phyloP scores from a whole-genome alignment of 495 filamentous ascomycete species.

The Apodospora peruviana region DNA sequence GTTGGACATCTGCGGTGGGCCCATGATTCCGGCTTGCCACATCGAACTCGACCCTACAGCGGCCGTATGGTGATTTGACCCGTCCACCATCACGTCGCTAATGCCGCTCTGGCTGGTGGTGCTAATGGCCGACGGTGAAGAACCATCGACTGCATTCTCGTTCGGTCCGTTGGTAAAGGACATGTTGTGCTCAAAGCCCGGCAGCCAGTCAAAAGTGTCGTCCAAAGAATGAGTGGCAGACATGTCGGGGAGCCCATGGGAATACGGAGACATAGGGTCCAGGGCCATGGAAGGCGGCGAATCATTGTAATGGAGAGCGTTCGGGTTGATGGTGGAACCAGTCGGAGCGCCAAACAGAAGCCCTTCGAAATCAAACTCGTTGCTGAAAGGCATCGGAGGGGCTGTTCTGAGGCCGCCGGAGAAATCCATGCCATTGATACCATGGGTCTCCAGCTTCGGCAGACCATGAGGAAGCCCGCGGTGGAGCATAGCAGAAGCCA shows the following conservation, averaged over 20 bases:
- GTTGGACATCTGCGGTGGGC: slow-evolving; percentile 51
- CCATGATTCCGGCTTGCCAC: slow-evolving; percentile 66
- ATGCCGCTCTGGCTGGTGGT: slow-evolving; percentile 86
- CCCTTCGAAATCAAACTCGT: slow-evolving; percentile 70
- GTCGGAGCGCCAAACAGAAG: slow-evolving; percentile 59
- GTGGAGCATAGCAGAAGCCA: slow-evolving; percentile 60
- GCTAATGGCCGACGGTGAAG: slow-evolving; percentile 91
- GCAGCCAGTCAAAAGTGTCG: slow-evolving; percentile 80
- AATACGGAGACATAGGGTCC: slow-evolving; percentile 70
- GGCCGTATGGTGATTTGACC: slow-evolving; percentile 54
- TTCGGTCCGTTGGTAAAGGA: slow-evolving; percentile 57
- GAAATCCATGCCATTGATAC: slow-evolving; percentile 49
- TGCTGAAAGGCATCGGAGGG: slow-evolving; percentile 64
- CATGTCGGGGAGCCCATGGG: slow-evolving; percentile 60
- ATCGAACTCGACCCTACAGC: slow-evolving; percentile 45
- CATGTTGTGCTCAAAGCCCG: slow-evolving; percentile 72
- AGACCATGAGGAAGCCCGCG: slow-evolving; percentile 61
- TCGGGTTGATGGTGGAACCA: slow-evolving; percentile 83
- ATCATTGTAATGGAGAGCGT: slow-evolving; percentile 87
- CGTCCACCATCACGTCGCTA: slow-evolving; percentile 89
- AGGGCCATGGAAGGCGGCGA: slow-evolving; percentile 69
- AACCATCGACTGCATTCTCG: slow-evolving; percentile 81
- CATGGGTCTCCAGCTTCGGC: slow-evolving; percentile 78
- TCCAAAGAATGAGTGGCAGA: slow-evolving; percentile 55
- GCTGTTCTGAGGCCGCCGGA: slow-evolving; percentile 71